Evolutionary conservation across 129 eudicot species (phyloP).

Genomic region (Solidago caesia): DNA sequence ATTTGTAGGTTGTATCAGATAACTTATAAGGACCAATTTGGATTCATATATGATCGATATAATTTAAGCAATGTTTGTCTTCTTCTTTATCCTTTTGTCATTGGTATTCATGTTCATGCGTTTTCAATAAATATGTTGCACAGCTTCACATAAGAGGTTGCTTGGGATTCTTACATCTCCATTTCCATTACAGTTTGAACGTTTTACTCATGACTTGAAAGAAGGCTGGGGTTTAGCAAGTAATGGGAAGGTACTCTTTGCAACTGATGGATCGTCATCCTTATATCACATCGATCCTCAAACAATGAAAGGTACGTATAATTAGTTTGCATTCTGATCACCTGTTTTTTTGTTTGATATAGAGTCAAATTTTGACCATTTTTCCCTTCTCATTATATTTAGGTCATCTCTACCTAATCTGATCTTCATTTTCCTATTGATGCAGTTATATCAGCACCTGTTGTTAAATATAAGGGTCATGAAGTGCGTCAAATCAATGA

Average conservation of each 20-base stretch:
- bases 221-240: slow-evolving; percentile 99
- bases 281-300: slow-evolving; percentile 64
- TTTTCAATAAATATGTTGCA: not conserved
- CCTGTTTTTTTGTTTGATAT: too few relatives aligned
- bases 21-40: slow-evolving; percentile 60
- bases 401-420: too few relatives aligned
- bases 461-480: too few relatives aligned
- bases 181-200: slow-evolving; percentile 45
- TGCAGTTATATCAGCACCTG: too few relatives aligned
- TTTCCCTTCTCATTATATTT: too few relatives aligned
- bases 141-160: not conserved
- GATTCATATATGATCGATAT: slow-evolving; percentile 71
- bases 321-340: not conserved
- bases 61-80: slow-evolving; percentile 71
- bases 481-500: too few relatives aligned
- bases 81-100: slow-evolving; percentile 24
- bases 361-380: too few relatives aligned
- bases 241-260: slow-evolving; percentile 70
- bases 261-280: slow-evolving; percentile 80
- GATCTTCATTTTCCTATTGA: too few relatives aligned
- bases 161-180: not conserved
- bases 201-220: slow-evolving; percentile 56
- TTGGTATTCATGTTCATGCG: not conserved
- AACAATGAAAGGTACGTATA: slow-evolving; percentile 55
- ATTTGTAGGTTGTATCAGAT: slow-evolving; percentile 84